These are phyloP conservation scores for Paramecium pentaurelia DNA, from an alignment of 73 alveolate genomes.

Conservation along the genomic window DNA sequence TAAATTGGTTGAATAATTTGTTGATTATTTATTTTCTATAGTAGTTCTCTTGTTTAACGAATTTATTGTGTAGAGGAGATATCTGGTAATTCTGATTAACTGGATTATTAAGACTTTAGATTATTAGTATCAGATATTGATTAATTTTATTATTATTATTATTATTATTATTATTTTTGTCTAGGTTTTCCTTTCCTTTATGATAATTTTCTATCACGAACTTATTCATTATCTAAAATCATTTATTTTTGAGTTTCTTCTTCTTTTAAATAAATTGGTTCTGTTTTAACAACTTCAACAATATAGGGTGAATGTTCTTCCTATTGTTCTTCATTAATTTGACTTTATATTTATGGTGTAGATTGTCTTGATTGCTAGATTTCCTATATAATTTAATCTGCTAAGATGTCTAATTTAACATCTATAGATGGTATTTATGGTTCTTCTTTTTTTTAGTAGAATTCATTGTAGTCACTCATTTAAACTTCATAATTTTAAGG, in stretches of 20 bases:
- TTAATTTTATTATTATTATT: background rate
- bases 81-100: background rate
- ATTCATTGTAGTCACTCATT: conserved; percentile 22
- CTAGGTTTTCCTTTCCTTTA: background rate
- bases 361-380: background rate
- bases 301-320: background rate
- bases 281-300: background rate
- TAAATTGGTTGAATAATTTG: background rate
- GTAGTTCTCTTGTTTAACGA: background rate
- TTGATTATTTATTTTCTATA: background rate
- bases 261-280: background rate
- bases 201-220: background rate
- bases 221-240: background rate
- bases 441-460: background rate
- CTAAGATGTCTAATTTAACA: background rate
- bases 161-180: background rate
- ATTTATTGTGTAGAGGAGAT: background rate
- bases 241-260: background rate
- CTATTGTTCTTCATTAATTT: background rate
- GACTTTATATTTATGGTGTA: background rate
- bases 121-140: background rate
- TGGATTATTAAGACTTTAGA: background rate
- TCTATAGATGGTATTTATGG: background rate
- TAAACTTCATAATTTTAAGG: background rate
- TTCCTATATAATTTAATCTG: background rate